Conservation (phyloP, 2,329 filamentous ascomycete species). For the Microascus cirrosus region DNA sequence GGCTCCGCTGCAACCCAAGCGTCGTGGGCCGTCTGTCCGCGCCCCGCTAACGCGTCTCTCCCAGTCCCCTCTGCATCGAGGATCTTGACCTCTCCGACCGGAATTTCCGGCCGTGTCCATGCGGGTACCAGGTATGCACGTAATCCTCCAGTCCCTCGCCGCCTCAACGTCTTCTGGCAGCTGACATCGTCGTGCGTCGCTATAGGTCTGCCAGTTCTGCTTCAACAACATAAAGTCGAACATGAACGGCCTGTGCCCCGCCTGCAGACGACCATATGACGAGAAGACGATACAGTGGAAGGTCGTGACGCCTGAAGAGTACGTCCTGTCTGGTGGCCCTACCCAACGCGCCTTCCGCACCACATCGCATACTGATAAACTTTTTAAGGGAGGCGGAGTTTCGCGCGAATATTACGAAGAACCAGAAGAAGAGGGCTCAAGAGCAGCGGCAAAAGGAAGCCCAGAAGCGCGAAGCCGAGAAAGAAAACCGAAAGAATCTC, state of each 20-base stretch:
- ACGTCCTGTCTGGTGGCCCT: constrained; percentile 14
- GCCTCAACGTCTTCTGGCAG: background rate
- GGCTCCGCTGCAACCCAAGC: background rate
- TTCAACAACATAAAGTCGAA: constrained; percentile 99
- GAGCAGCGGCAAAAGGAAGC: constrained; percentile 84
- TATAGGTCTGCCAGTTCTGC: constrained; percentile 97
- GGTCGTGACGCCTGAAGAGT: constrained; percentile 91
- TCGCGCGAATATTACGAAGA: constrained; percentile 70
- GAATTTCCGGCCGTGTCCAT: constrained; percentile 94
- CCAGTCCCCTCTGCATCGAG: constrained; percentile 92
- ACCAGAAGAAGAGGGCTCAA: constrained; percentile 82
- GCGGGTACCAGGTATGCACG: constrained; percentile 79
- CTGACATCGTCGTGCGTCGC: background rate
- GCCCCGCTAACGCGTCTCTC: constrained; percentile 12
- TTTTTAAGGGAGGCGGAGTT: constrained; percentile 57
- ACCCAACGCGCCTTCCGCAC: background rate
- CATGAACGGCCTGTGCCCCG: constrained; percentile 95
- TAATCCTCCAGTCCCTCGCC: background rate
- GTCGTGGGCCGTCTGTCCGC: background rate
- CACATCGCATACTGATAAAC: constrained; percentile 12
- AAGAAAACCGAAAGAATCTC: constrained; percentile 88
- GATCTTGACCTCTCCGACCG: constrained; percentile 97
- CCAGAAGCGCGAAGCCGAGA: constrained; percentile 92
- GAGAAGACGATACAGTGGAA: constrained; percentile 97
- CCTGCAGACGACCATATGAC: constrained; percentile 88